Percentiles rank a stretch among this genome's conserved stretches.
Evolutionary conservation across 164 flowering plant genomes (phyloP).

Genomic region (Annona cherimola): DNA sequence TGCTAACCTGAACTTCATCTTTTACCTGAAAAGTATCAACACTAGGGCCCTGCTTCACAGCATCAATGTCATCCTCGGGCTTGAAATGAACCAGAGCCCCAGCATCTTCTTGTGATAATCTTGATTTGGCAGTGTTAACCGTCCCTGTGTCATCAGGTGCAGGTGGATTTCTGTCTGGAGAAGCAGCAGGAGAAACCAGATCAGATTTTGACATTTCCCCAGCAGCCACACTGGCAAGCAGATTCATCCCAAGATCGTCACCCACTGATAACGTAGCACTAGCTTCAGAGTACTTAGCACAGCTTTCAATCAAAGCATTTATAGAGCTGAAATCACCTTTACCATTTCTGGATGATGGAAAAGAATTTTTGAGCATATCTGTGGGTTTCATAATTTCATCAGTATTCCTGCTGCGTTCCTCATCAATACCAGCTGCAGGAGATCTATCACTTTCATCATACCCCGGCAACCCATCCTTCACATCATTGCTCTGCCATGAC

Average conservation of each 20-base stretch:
- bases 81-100: conserved; percentile 11
- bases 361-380: conserved; percentile 14
- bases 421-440: conserved; percentile 33
- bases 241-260: conserved; percentile 86
- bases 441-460: conserved; percentile 55
- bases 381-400: conserved; percentile 21
- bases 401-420: conserved; percentile 30
- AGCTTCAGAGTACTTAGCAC: conserved; percentile 45
- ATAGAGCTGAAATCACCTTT: conserved; percentile 34
- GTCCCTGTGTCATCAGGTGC: conserved; percentile 25
- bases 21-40: conserved; percentile 13
- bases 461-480: conserved; percentile 44
- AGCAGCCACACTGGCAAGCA: conserved; percentile 95
- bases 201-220: conserved; percentile 67
- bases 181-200: conserved; percentile 34
- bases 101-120: conserved; percentile 24
- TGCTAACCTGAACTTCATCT: conserved; percentile 8
- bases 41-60: conserved; percentile 25
- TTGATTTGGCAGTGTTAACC: conserved; percentile 25
- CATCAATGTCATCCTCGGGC: conserved; percentile 23
- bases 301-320: conserved; percentile 57
- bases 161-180: conserved; percentile 35
- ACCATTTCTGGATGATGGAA: conserved; percentile 23
- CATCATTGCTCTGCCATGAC: conserved; percentile 57
- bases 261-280: conserved; percentile 38